phyloP scores from a whole-genome alignment of 202 grass and related monocot species.

The Eragrostis tef region DNA sequence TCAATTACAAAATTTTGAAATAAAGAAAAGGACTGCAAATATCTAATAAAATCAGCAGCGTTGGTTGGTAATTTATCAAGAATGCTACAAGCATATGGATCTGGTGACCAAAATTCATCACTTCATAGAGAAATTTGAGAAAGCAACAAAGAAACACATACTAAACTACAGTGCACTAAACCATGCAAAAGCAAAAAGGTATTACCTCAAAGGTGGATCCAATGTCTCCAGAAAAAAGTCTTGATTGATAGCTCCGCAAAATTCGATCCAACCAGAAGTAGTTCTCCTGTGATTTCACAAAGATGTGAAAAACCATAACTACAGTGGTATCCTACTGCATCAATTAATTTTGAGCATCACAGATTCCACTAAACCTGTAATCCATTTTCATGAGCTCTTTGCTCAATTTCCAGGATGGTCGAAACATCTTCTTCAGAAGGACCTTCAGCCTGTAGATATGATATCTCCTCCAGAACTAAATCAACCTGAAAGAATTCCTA shows the following conservation, averaged over 20 bases:
- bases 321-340: slow-evolving; percentile 36
- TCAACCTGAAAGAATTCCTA: slow-evolving; percentile 69
- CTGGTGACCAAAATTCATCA: slow-evolving; percentile 1
- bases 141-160: slow-evolving; percentile 29
- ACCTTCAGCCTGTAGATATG: slow-evolving; percentile 75
- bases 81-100: slow-evolving; percentile 23
- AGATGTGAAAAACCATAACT: slow-evolving; percentile 30
- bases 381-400: slow-evolving; percentile 99
- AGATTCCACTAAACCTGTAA: slow-evolving; percentile 70
- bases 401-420: slow-evolving; percentile 94
- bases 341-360: slow-evolving; percentile 18
- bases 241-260: slow-evolving; percentile 93
- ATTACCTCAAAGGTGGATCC: slow-evolving; percentile 82
- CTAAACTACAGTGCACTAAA: slow-evolving; percentile 9
- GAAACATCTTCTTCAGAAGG: slow-evolving; percentile 85
- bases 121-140: neutral
- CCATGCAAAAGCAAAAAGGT: slow-evolving; percentile 18
- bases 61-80: slow-evolving; percentile 19
- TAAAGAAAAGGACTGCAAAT: slow-evolving; percentile 18
- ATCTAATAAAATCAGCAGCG: slow-evolving; percentile 17
- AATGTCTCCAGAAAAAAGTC: slow-evolving; percentile 86
- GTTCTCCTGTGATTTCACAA: slow-evolving; percentile 73
- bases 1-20: slow-evolving; percentile 4
- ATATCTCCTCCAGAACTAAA: slow-evolving; percentile 93
- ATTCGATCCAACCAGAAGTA: slow-evolving; percentile 98